These are phyloP conservation scores for Xylariaceae sp. DNA, from an alignment of 2,329 filamentous ascomycete genomes.

Conservation along the genomic window DNA sequence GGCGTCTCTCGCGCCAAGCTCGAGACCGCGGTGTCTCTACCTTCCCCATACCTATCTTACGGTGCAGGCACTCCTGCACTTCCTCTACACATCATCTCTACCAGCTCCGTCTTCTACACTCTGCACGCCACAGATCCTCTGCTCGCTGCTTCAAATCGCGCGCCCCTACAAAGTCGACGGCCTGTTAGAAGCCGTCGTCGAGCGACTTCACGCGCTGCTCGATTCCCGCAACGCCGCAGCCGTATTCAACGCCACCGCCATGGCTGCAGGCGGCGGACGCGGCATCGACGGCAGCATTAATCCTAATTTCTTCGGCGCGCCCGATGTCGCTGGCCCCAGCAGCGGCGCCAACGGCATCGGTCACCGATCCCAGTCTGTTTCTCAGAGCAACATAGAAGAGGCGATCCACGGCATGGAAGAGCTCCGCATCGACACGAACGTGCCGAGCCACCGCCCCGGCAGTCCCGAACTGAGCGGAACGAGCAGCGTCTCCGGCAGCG, in stretches of 20 bases:
- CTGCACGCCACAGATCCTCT: constrained; percentile 91
- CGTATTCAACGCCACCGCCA: constrained; percentile 96
- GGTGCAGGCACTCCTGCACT: constrained; percentile 84
- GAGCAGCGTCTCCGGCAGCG: constrained; percentile 45
- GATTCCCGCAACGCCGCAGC: constrained; percentile 93
- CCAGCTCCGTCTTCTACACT: constrained; percentile 70
- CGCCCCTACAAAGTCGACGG: constrained; percentile 92
- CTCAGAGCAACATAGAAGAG: constrained; percentile 27
- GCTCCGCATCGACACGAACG: constrained; percentile 49
- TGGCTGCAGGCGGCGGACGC: constrained; percentile 90
- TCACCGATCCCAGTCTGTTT: constrained; percentile 30
- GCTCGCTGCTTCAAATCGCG: constrained; percentile 87
- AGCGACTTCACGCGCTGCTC: constrained; percentile 80
- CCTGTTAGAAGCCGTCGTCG: constrained; percentile 84
- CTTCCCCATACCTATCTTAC: constrained; percentile 89
- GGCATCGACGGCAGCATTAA: constrained; percentile 66
- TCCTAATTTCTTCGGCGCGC: constrained; percentile 55
- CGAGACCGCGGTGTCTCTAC: constrained; percentile 80
- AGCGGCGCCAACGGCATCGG: constrained; percentile 25
- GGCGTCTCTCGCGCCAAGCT: constrained; percentile 51
- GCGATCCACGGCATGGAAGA: constrained; percentile 32
- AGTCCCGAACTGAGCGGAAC: constrained; percentile 51
- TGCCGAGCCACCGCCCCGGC: constrained; percentile 42
- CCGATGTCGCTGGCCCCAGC: constrained; percentile 21
- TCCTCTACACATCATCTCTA: constrained; percentile 85